Evolutionary conservation across 768 basidiomycete genomes (phyloP).

Genomic region (Xerocomellus dryophilus): DNA sequence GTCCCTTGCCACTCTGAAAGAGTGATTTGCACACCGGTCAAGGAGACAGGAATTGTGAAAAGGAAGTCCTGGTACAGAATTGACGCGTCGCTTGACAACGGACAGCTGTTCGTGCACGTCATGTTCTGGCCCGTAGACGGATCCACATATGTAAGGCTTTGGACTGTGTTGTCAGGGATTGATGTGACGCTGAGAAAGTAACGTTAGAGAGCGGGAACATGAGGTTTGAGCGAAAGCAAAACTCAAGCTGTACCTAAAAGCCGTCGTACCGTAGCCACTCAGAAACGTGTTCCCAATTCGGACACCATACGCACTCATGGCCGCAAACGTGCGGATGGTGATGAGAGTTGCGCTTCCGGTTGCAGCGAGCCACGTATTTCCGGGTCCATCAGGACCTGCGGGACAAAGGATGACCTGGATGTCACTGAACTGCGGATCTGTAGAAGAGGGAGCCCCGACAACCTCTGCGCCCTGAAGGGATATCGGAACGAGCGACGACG

Average conservation of each 20-base stretch:
- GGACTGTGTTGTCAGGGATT: constrained; percentile 84
- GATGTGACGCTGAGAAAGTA: constrained; percentile 64
- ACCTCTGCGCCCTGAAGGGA: constrained; percentile 58
- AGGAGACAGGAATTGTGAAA: constrained; percentile 56
- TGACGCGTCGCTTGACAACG: constrained; percentile 71
- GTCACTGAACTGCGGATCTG: constrained; percentile 56
- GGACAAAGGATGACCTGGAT: constrained; percentile 82
- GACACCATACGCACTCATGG: constrained; percentile 72
- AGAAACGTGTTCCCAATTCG: constrained; percentile 92
- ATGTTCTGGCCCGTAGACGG: constrained; percentile 67
- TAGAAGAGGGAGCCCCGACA: constrained; percentile 61
- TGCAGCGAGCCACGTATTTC: constrained; percentile 80
- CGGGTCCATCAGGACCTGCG: constrained; percentile 71
- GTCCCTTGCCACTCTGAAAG: constrained; percentile 72
- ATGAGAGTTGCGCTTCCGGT: constrained; percentile 71
- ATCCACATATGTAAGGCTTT: constrained; percentile 74
- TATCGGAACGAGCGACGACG: constrained; percentile 84
- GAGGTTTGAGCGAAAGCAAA: background rate
- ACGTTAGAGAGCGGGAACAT: constrained; percentile 7
- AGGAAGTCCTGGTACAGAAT: constrained; percentile 93
- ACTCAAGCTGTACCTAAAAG: constrained; percentile 61
- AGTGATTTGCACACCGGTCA: constrained; percentile 89
- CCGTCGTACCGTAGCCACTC: constrained; percentile 75
- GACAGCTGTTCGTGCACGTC: constrained; percentile 78
- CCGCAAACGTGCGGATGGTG: constrained; percentile 72